These are phyloP conservation scores for Leccinum obscurum DNA, from an alignment of 768 basidiomycete species.

Conservation along the genomic window DNA sequence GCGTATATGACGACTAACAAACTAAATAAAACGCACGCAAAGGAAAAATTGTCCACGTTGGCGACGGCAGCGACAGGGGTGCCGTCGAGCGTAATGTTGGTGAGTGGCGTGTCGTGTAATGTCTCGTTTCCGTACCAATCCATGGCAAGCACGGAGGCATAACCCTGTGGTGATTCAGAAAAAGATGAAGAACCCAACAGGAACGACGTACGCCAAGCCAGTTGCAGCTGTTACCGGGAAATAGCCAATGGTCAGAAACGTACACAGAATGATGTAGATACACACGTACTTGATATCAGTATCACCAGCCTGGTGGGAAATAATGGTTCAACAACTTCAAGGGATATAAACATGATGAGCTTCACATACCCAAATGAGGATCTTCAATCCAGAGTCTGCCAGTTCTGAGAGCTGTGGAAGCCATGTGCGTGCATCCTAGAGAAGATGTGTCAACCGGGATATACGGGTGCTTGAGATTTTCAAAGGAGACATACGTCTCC, in stretches of 20 bases:
- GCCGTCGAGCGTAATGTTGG: slow-evolving; percentile 58
- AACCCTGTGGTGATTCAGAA: slow-evolving; percentile 23
- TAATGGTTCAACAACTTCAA: not conserved
- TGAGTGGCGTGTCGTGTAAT: slow-evolving; percentile 41
- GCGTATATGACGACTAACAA: too few species aligned
- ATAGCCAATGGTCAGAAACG: slow-evolving; percentile 5
- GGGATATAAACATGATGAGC: not conserved
- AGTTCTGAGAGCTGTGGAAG: slow-evolving; percentile 39
- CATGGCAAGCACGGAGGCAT: slow-evolving; percentile 43
- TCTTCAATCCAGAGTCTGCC: slow-evolving; percentile 38
- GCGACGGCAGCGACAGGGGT: slow-evolving; percentile 55
- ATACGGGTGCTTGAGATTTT: not conserved
- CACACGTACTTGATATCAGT: slow-evolving; percentile 28
- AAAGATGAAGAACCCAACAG: not conserved
- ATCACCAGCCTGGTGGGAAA: slow-evolving; percentile 26
- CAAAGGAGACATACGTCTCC: slow-evolving; percentile 51
- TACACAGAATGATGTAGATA: not conserved
- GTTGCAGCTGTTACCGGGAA: slow-evolving; percentile 14
- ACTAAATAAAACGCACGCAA: slow-evolving; percentile 50
- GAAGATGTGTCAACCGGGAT: not conserved
- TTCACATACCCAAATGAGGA: slow-evolving; percentile 40
- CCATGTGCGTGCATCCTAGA: slow-evolving; percentile 37
- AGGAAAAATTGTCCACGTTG: slow-evolving; percentile 66
- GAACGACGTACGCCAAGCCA: slow-evolving; percentile 36
- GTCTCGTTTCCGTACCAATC: slow-evolving; percentile 46